Base-by-base conservation (phyloP, 345 rosid species). In the Gossypium stocksii region DNA sequence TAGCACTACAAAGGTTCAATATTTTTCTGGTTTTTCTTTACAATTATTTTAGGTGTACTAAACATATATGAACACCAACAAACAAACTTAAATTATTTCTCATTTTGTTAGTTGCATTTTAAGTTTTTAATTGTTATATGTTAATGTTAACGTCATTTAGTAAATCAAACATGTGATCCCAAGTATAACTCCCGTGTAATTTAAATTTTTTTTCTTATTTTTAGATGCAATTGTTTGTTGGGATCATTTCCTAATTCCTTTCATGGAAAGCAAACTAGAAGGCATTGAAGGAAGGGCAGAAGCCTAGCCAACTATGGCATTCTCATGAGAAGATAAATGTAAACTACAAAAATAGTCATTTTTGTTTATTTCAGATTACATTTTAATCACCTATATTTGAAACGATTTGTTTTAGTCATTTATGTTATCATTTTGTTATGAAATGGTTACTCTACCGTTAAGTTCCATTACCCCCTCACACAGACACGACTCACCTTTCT, bases 301-400 rank as follows among this genome's bases (percentile, higher is more conserved):
- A 61, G 71, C 65, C 84, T 84, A 75, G 76, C 85, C 72, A 84
- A 84, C 86, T 85, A 86, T 81, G 91, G 84, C 88, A 86, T 73
- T 53, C 86, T 82, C 86, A 79, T 87, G 94, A 88, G 82, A 83
- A 81, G 91, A 87, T 85, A 64, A 75, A 34, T 6, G 38, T 4
- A 34, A 34, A 34, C 38, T 34, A 34, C 1, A 4, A 34, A 34
- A 34, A 29, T 29, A 34, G 1, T 34, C 1, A 34, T 34, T 34
- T 34, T 4, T 34, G 6, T 34, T 34, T 34, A 3, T 0, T 29
- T 29, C 1, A 0, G 3, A 29, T 29, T 29, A 29, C 5, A 29
- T 29, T 29, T 29, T 29, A 29, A 29, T 29, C 1, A 29, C 5
- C 0, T 29, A 29, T 29, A 3, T 29, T 29, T 29, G 1, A 29